A percentile compares a stretch with the other conserved stretches of the same genome.
phyloP scores from a whole-genome alignment of 352 stramenopile species.

The Phytophthora agathidicida region DNA sequence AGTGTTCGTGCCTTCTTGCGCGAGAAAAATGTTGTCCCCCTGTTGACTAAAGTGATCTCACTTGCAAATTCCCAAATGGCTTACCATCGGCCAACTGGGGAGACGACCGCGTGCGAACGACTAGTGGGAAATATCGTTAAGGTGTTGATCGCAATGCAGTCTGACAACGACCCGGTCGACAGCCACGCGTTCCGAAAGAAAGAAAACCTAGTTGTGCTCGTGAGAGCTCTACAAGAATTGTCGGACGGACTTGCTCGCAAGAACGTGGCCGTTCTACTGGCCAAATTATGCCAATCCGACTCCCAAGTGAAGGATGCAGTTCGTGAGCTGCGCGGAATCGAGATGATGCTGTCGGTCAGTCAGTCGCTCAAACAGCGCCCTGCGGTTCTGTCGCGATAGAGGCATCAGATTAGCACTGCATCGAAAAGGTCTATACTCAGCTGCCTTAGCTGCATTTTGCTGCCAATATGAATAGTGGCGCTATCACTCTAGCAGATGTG shows the following conservation, averaged over 20 bases:
- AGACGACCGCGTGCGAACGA: slow-evolving; percentile 45
- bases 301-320: slow-evolving; percentile 54
- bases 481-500: slow-evolving; percentile 60
- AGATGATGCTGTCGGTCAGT: slow-evolving; percentile 81
- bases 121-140: slow-evolving; percentile 74
- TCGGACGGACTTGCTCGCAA: slow-evolving; percentile 63
- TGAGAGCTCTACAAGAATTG: slow-evolving; percentile 51
- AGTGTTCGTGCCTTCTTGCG: slow-evolving; percentile 45
- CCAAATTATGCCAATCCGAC: slow-evolving; percentile 67
- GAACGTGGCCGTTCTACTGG: slow-evolving; percentile 81
- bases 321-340: slow-evolving; percentile 68
- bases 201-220: slow-evolving; percentile 36
- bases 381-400: slow-evolving; percentile 4
- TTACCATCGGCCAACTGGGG: slow-evolving; percentile 17
- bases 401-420: neutral
- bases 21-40: slow-evolving; percentile 32
- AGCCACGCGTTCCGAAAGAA: slow-evolving; percentile 31
- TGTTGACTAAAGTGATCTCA: slow-evolving; percentile 49
- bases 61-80: slow-evolving; percentile 37
- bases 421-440: neutral
- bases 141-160: slow-evolving; percentile 61
- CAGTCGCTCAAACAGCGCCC: slow-evolving; percentile 44
- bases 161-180: slow-evolving; percentile 19
- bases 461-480: neutral
- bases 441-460: slow-evolving; percentile 14